Evolutionary conservation across 1,284 basidiomycete genomes (phyloP), one percentile per base, ranked within the genome.

Genomic region (Microstroma glucosiphilum): DNA sequence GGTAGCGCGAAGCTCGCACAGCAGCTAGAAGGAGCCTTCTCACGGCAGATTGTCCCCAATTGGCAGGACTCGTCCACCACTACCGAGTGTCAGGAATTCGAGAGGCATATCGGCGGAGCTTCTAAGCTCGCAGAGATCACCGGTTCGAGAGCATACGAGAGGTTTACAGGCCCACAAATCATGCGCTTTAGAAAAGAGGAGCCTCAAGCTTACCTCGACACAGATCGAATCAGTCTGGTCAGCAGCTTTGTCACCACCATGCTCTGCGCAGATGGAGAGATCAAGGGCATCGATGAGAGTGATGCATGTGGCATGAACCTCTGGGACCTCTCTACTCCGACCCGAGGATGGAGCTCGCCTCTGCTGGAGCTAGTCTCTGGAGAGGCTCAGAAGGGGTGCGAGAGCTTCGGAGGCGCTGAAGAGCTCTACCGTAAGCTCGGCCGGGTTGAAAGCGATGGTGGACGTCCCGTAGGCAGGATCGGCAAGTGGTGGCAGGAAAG

Each of bases 251-350:
- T 92, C 66, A 86, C 90, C 6, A 92, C 90, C 0, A 80, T 94
- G 40, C 87, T 93, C 74, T 82, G 81, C 60, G 77, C 80, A 0
- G 82, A 82, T 23, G 80, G 80, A 37, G 79, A 80, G 58, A 87
- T 88, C 7, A 86, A 89, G 61, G 88, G 89, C 67, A 84, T 78
- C 17, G 75, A 76, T 55, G 68, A 75, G 55, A 86, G 88, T 40
- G 91, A 93, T 78, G 91, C 90, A 1, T 91, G 89, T 73, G 91
- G 91, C 0, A 93, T 92, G 91, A 93, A 92, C 77, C 81, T 93
- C 53, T 82, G 81, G 77, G 78, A 81, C 67, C 69, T 72, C 56
- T 19, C 56, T 30, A 25, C 56, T 21, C 19, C 37, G 11, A 19
- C 66, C 30, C 64, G 66, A 6, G 68, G 64, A 1, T 78, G 76